Conservation (phyloP, 208 protist genomes). For the Leishmania arabica region DNA sequence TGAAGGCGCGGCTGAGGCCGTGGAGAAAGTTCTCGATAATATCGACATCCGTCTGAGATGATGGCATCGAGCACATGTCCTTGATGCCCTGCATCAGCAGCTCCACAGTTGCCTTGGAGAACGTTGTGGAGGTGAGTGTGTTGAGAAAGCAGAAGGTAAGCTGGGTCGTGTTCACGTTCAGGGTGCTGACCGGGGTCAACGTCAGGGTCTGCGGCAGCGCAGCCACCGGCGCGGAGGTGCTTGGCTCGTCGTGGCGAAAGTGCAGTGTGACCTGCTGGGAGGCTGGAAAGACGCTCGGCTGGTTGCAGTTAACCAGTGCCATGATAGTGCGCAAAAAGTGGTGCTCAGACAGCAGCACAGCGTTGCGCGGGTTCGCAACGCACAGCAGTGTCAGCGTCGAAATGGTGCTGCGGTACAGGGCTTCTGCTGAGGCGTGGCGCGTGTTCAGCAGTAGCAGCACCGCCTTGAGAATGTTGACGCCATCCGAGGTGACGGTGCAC, state of each 20-base stretch:
- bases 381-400: constrained; percentile 71
- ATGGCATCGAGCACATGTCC: constrained; percentile 48
- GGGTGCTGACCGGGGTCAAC: constrained; percentile 30
- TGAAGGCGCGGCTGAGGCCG: constrained; percentile 45
- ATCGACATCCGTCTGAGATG: constrained; percentile 67
- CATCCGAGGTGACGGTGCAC: constrained; percentile 47
- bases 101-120: constrained; percentile 38
- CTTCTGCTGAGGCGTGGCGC: constrained; percentile 43
- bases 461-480: constrained; percentile 43
- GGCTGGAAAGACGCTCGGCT: constrained; percentile 64
- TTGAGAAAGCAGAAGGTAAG: constrained; percentile 68
- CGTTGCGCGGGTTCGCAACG: constrained; percentile 68
- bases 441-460: constrained; percentile 63
- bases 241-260: neutral
- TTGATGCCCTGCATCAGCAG: constrained; percentile 57
- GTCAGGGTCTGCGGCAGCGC: constrained; percentile 11
- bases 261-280: constrained; percentile 39
- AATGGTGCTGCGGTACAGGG: constrained; percentile 70
- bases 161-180: constrained; percentile 70
- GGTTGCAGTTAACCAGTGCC: constrained; percentile 53
- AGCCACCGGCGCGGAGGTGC: neutral
- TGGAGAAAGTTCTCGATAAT: constrained; percentile 78
- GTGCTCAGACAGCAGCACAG: constrained; percentile 44
- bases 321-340: constrained; percentile 60
- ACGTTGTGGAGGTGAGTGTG: constrained; percentile 54